Evolutionary conservation across 1,284 basidiomycete genomes (phyloP).

Genomic region (Pseudozyma hubeiensis): DNA sequence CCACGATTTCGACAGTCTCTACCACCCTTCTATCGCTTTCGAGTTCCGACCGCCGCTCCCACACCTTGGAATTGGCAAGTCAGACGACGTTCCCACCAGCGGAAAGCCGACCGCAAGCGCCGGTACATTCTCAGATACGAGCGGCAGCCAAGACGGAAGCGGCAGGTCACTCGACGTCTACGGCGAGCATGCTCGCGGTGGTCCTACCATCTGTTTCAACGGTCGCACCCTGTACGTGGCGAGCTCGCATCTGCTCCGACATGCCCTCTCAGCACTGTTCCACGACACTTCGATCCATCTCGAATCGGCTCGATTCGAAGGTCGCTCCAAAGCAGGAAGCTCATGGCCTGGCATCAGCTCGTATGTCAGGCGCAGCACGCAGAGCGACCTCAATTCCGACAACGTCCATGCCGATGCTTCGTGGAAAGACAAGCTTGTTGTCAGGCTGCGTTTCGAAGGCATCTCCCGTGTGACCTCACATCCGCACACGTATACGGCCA

Average conservation of each 20-base stretch:
- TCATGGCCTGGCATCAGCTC: conserved; percentile 49
- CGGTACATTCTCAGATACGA: background rate
- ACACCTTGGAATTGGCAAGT: conserved; percentile 30
- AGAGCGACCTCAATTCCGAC: background rate
- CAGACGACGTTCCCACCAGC: conserved; percentile 1
- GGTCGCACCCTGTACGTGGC: conserved; percentile 61
- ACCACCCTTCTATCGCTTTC: conserved; percentile 57
- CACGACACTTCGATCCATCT: conserved; percentile 47
- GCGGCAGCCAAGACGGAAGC: background rate
- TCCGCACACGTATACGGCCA: conserved; percentile 61
- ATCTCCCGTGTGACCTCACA: conserved; percentile 51
- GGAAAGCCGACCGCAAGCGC: background rate
- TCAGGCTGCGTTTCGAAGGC: conserved; percentile 59
- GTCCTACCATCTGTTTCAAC: conserved; percentile 54
- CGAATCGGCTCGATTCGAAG: conserved; percentile 53
- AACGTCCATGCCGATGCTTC: background rate
- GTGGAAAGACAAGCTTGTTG: conserved; percentile 48
- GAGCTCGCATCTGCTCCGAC: conserved; percentile 56
- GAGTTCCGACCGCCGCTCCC: conserved; percentile 48
- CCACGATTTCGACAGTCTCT: conserved; percentile 41
- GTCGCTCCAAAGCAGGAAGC: conserved; percentile 29
- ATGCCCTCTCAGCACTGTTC: conserved; percentile 58
- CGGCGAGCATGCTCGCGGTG: conserved; percentile 27
- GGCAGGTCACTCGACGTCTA: conserved; percentile 10
- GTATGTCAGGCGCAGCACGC: conserved; percentile 13